Base-by-base conservation (phyloP, 2,329 filamentous ascomycete species). In the Dothideomycetes sp. region DNA sequence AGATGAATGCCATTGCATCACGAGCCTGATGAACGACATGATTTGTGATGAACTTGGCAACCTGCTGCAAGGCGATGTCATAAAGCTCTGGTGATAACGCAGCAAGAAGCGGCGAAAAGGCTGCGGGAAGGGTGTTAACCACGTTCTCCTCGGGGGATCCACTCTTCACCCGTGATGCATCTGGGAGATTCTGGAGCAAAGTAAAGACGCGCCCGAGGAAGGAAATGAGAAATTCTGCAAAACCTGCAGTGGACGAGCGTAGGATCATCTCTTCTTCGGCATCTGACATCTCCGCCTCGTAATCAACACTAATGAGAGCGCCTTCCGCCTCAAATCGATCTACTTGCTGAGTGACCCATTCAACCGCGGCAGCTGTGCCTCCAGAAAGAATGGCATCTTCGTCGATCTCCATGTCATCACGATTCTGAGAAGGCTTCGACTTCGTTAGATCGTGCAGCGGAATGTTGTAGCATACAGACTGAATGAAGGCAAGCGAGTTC, bases 1-100 rank as follows among this genome's bases (percentile, higher is more conserved):
- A 84, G 39, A 96, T 96, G 72, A 94, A 98, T 1, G 93, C 91
- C 83, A 98, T 95, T 5, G 91, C 89, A 68, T 98, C 91, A 48
- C 89, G 73, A 38, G 91, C 89, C 62, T 96, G 91, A 52, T 98
- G 88, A 14, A 98, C 89, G 36, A 98, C 91, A 63, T 96, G 91
- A 47, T 84, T 84, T 1, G 84, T 81, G 18, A 95, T 83, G 58
- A 98, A 98, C 22, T 84, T 77, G 2, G 87, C 83, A 50, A 98
- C 78, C 67, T 96, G 96, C 44, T 94, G 83, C 37, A 98, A 65
- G 1, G 85, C 86, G 56, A 91, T 75, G 53, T 96, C 91, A 53
- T 93, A 98, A 9, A 96, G 75, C 54, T 95, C 87, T 0, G 89
- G 85, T 0, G 91, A 96, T 17, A 98, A 67, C 0, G 88, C 85